Evolutionary conservation across 768 basidiomycete genomes (phyloP), one percentile per base, ranked within the genome.

Genomic region (Xanthoconium purpureum): DNA sequence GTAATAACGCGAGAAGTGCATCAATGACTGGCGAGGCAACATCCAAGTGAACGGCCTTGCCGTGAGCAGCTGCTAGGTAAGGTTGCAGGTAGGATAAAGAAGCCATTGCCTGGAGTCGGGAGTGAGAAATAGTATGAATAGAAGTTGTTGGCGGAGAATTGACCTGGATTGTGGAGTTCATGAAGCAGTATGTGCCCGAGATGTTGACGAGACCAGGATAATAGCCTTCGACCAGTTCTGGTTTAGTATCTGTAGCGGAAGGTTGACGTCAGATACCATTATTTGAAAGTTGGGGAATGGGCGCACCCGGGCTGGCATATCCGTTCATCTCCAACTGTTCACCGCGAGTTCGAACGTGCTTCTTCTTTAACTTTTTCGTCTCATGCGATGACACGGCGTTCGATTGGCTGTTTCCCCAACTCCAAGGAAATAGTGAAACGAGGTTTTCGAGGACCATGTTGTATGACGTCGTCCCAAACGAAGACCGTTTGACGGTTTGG

Each of bases 151-250:
- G 47, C 30, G 15, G 15, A 32, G 49, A 61, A 66, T 69, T 68
- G 64, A 83, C 91, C 82, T 98, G 96, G 11, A 98, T 76, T 3
- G 94, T 94, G 13, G 96, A 94, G 70, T 98, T 96, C 86, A 98
- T 91, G 77, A 97, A 98, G 68, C 96, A 98, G 61, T 96, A 91
- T 50, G 94, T 96, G 12, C 95, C 95, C 10, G 94, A 95, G 37
- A 95, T 88, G 66, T 98, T 98, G 67, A 97, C 89, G 48, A 98
- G 86, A 0, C 95, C 95, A 2, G 94, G 89, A 71, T 91, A 97
- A 64, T 85, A 80, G 20, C 79, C 77, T 15, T 79, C 66, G 33
- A 42, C 45, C 15, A 40, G 42, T 30, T 62, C 70, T 45, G 66
- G 66, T 57, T 64, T 70, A 44, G 55, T 36, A 20, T 66, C 70